Conservation (phyloP, 129 eudicot species). For the Ambrosia trifida region DNA sequence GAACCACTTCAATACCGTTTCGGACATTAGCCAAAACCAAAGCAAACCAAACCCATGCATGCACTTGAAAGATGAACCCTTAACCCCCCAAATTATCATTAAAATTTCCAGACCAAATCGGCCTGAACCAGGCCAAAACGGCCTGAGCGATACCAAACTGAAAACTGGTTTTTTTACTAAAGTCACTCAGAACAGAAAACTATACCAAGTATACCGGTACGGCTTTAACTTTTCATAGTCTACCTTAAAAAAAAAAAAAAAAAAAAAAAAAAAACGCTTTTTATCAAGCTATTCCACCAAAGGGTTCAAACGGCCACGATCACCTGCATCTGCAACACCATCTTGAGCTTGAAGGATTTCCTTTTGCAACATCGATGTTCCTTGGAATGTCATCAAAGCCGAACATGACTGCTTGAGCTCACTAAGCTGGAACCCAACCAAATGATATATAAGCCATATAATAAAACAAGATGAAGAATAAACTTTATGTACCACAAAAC, state of each 20-base stretch:
- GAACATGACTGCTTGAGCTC: conserved; percentile 55
- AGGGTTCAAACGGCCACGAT: conserved; percentile 22
- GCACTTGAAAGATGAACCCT: not conserved
- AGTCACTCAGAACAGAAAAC: not conserved
- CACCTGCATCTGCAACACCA: conserved; percentile 31
- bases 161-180: not conserved
- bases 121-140: not conserved
- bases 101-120: not conserved
- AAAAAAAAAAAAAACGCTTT: not conserved
- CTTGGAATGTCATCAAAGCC: conserved; percentile 73
- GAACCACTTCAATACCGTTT: not conserved
- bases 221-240: conserved; percentile 3
- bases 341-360: conserved; percentile 46
- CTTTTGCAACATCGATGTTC: conserved; percentile 82
- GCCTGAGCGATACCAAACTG: not conserved
- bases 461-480: not conserved
- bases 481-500: not conserved
- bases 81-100: not conserved
- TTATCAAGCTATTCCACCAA: conserved; percentile 31
- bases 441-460: not conserved
- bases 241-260: conserved; percentile 1
- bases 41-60: not conserved
- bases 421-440: conserved; percentile 51
- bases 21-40: not conserved
- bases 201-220: not conserved